Percentiles rank a stretch among this genome's conserved stretches.
Conservation (phyloP, 1,284 basidiomycete genomes). For the Malassezia obtusa region DNA sequence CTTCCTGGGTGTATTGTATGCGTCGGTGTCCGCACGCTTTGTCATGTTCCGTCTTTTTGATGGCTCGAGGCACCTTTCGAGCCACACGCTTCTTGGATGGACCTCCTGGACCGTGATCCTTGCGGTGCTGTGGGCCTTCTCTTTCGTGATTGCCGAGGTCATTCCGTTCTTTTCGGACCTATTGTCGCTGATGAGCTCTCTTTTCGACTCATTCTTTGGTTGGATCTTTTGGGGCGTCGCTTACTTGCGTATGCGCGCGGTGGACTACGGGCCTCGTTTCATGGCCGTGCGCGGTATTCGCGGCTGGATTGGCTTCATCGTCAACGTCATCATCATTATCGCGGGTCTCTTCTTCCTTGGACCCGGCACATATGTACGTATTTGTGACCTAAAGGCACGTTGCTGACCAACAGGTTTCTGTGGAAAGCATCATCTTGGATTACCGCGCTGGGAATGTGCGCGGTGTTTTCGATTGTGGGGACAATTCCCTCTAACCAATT, state of each 20-base stretch:
- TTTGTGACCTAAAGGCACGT: not conserved
- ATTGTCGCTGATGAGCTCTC: not conserved
- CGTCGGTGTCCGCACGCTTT: not conserved
- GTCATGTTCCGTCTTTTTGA: constrained; percentile 3
- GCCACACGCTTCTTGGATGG: not conserved
- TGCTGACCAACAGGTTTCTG: not conserved
- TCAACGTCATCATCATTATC: not conserved
- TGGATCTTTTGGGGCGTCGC: constrained; percentile 1
- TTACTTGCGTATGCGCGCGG: not conserved
- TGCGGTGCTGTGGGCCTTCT: not conserved
- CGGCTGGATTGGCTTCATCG: not conserved
- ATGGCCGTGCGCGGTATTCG: not conserved
- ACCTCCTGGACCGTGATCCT: not conserved
- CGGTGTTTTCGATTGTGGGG: not conserved
- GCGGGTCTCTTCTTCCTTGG: constrained; percentile 1
- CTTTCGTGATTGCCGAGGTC: not conserved
- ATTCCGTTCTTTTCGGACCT: constrained; percentile 1
- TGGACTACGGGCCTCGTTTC: not conserved
- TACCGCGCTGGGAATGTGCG: not conserved
- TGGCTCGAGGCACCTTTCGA: not conserved
- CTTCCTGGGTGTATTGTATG: not conserved
- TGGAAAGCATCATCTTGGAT: not conserved
- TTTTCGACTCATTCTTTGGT: not conserved
- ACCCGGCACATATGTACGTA: not conserved
- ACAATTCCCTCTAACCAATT: not conserved